Percentiles rank a stretch among this genome's conserved stretches.
Conservation (phyloP, 1,139 yeast species). For the Meyerozyma guilliermondii region DNA sequence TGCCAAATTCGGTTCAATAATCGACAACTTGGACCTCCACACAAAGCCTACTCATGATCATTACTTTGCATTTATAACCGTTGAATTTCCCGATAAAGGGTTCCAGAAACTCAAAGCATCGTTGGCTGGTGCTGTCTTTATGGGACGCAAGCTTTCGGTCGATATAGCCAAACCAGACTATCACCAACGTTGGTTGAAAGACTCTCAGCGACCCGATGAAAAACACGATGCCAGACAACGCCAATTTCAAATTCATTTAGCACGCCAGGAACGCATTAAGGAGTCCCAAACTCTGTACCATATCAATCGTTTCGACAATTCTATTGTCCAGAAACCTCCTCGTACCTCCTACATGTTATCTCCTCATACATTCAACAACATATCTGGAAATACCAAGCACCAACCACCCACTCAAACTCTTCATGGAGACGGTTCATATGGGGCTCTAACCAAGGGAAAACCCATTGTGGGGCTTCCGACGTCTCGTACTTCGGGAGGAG, state of each 20-base stretch:
- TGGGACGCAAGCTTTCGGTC: conserved; percentile 63
- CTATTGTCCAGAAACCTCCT: conserved; percentile 7
- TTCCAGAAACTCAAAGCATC: conserved; percentile 47
- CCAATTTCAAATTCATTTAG: conserved; percentile 32
- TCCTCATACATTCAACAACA: conserved; percentile 28
- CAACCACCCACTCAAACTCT: conserved; percentile 28
- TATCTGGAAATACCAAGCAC: conserved; percentile 33
- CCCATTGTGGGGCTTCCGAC: conserved; percentile 13
- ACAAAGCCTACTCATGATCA: conserved; percentile 45
- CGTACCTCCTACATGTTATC: conserved; percentile 20
- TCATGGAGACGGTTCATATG: conserved; percentile 32
- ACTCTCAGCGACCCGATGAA: conserved; percentile 30
- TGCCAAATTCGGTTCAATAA: conserved; percentile 44
- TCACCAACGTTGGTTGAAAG: conserved; percentile 40
- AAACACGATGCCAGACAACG: conserved; percentile 24
- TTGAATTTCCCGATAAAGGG: conserved; percentile 43
- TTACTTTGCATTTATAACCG: conserved; percentile 63
- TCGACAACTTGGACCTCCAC: conserved; percentile 41
- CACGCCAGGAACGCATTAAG: conserved; percentile 38
- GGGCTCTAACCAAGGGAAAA: conserved; percentile 17
- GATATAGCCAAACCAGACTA: conserved; percentile 38
- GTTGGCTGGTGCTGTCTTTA: conserved; percentile 66
- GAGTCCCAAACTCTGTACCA: conserved; percentile 33
- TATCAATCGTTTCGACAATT: conserved; percentile 13
- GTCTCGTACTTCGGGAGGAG: conserved; percentile 30